Evolutionary conservation across 495 filamentous ascomycete genomes (phyloP).

Genomic region (Thozetella sp.): DNA sequence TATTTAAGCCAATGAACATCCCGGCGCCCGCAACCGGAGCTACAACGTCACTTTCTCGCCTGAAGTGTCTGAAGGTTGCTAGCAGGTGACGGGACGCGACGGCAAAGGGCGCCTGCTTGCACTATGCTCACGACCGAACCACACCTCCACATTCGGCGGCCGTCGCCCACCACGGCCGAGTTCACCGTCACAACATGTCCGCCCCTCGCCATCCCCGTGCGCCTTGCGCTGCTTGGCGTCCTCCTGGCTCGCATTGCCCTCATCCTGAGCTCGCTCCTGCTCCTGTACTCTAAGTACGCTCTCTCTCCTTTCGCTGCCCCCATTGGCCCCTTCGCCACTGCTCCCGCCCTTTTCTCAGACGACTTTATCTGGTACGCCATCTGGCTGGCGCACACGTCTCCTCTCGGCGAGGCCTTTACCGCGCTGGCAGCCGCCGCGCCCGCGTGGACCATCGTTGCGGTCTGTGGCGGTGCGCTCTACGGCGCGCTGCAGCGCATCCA

Average conservation of each 20-base stretch:
- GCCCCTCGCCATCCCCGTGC: constrained; percentile 57
- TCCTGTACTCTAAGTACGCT: constrained; percentile 31
- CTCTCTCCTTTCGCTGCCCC: constrained; percentile 13
- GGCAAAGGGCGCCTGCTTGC: constrained; percentile 2
- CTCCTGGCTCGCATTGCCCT: constrained; percentile 47
- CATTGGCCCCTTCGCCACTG: constrained; percentile 9
- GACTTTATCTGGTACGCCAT: constrained; percentile 29
- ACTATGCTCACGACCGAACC: constrained; percentile 53
- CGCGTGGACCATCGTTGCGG: constrained; percentile 20
- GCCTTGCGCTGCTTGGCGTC: constrained; percentile 50
- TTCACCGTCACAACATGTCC: constrained; percentile 81
- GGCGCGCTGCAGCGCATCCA: constrained; percentile 38
- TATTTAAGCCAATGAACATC: too few relatives aligned
- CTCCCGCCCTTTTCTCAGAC: constrained; percentile 25
- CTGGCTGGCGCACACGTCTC: constrained; percentile 13
- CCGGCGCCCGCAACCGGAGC: too few relatives aligned
- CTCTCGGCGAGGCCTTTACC: constrained; percentile 34
- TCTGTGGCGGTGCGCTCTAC: constrained; percentile 26
- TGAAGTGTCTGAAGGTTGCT: too few relatives aligned
- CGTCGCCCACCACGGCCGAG: constrained; percentile 83
- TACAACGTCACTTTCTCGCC: too few relatives aligned
- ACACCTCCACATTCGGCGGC: constrained; percentile 66
- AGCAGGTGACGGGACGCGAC: too few relatives aligned
- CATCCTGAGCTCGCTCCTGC: constrained; percentile 27
- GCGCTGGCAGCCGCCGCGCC: constrained; percentile 40